Evolutionary conservation across 1,284 basidiomycete genomes (phyloP), one percentile per base, ranked within the genome.

Genomic region (Thelephora terrestris): DNA sequence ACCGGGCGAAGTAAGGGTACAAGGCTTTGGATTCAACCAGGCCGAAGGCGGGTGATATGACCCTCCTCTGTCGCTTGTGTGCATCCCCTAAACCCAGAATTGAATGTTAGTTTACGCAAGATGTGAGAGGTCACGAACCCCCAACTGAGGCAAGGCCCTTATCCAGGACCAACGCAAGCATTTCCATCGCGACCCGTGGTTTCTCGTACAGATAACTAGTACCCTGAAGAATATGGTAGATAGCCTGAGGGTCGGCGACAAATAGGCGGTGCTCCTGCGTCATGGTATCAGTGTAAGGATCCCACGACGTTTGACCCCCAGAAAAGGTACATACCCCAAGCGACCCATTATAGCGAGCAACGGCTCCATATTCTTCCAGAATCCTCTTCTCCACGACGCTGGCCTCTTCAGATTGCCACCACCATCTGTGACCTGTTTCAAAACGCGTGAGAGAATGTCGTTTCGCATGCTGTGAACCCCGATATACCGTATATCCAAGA

Each of bases 1-100:
- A 38, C 64, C 25, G 25, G 4, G 9, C 65, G 59, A 78, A 77
- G 21, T 75, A 68, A 10, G 75, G 25, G 70, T 1, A 76, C 62
- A 43, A 75, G 71, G 2, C 70, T 66, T 69, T 74, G 4, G 70
- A 66, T 52, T 76, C 75, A 0, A 70, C 68, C 5, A 60, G 50
- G 1, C 70, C 66, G 46, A 75, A 75, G 5, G 66, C 73, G 1
- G 70, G 70, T 21, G 66, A 59, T 59, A 75, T 64, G 7, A 70
- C 61, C 50, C 64, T 74, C 46, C 69, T 54, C 24, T 74, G 71
- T 42, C 70, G 60, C 47, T 65, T 68, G 51, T 76, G 75, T 24
- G 52, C 61, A 9, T 69, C 66, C 9, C 70, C 74, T 76, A 46
- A 14, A 21, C 25, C 9, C 25, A 27, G 25, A 27, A 9, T 27